Conservation (phyloP, 352 stramenopile species). For the Pythium brachiatum region DNA sequence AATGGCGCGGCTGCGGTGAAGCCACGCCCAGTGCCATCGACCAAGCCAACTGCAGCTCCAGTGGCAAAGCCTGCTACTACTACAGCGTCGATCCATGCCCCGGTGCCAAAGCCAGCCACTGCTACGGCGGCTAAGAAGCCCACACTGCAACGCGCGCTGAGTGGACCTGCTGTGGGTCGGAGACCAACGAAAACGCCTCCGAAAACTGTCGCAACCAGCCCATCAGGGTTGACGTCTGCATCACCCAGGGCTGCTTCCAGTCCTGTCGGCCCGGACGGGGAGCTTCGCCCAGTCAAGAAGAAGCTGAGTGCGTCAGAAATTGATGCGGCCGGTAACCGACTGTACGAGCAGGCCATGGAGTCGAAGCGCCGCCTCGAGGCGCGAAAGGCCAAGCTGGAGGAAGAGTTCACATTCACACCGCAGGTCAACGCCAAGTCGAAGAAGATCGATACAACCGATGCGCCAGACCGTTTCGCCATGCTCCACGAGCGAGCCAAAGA, state of each 20-base stretch:
- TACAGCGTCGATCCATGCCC: too few relatives aligned
- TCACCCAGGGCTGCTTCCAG: background rate
- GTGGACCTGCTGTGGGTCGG: conserved; percentile 10
- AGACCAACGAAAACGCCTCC: conserved; percentile 28
- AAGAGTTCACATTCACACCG: conserved; percentile 54
- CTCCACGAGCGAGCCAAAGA: conserved; percentile 62
- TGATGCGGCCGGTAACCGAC: conserved; percentile 50
- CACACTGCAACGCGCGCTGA: conserved; percentile 17
- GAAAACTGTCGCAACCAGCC: conserved; percentile 13
- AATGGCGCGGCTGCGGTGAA: background rate
- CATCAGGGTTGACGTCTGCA: background rate
- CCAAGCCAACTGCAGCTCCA: background rate
- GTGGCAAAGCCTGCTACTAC: background rate
- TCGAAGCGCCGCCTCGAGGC: conserved; percentile 54
- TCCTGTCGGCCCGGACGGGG: background rate
- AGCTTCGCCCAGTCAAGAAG: conserved; percentile 35
- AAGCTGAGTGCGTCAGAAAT: conserved; percentile 50
- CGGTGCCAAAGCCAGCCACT: conserved; percentile 1
- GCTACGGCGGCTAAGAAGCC: conserved; percentile 6
- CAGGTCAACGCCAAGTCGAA: conserved; percentile 53
- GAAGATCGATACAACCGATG: conserved; percentile 35
- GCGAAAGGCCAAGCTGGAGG: conserved; percentile 45
- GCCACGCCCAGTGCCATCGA: background rate
- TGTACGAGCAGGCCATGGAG: conserved; percentile 65
- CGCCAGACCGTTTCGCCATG: conserved; percentile 37